Evolutionary conservation across 2,329 filamentous ascomycete species (phyloP), one percentile per base, ranked within the genome.

Genomic region (Ophiocordyceps camponoti-saundersi): DNA sequence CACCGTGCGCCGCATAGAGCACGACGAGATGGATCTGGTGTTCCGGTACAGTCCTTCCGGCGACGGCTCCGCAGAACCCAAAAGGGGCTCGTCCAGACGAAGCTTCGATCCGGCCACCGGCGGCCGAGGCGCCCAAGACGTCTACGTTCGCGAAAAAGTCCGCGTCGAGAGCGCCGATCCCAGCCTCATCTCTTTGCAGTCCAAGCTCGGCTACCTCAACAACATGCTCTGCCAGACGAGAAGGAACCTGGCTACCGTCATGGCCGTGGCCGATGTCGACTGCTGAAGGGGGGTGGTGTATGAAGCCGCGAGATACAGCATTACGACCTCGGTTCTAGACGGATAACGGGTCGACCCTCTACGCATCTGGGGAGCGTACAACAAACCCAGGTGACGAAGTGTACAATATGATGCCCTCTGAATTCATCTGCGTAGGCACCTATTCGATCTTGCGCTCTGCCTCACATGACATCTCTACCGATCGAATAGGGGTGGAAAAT

Each of bases 101-200:
- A 53, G 52, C 32, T 52, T 53, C 23, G 55, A 57, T 30, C 48
- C 53, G 8, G 49, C 50, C 20, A 52, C 52, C 30, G 53, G 54
- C 16, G 48, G 41, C 26, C 51, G 46, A 41, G 56, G 57, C 34
- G 50, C 61, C 30, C 60, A 64, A 3, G 79, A 92, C 50, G 88
- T 95, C 3, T 82, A 79, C 52, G 90, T 96, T 43, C 79, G 82
- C 53, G 90, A 95, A 61, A 95, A 95, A 66, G 77, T 95, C 5
- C 74, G 84, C 40, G 82, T 95, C 2, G 89, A 95, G 62, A 90
- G 79, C 56, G 85, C 88, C 47, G 89, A 96, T 61, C 90, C 90
- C 1, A 89, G 80, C 55, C 61, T 95, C 52, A 80, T 95, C 60
- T 82, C 85, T 34, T 71, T 92, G 32, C 82, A 85, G 61, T 82